These are phyloP conservation scores for Verticillium nubilum DNA, from an alignment of 2,329 filamentous ascomycete genomes.

Conservation along the genomic window DNA sequence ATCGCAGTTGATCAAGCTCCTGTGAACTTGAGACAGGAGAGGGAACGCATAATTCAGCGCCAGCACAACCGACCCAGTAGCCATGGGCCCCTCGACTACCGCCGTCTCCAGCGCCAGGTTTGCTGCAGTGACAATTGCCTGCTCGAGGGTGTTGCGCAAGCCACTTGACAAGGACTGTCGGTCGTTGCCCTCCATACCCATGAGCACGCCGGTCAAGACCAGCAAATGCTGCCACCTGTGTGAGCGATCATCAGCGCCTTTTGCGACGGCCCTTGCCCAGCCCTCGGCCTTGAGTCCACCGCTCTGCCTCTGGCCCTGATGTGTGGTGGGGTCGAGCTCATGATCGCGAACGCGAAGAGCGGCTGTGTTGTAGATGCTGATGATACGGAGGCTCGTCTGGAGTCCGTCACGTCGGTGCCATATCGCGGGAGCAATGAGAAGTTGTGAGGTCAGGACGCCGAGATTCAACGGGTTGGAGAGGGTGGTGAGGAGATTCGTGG, in stretches of 20 bases:
- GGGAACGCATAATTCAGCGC: constrained; percentile 75
- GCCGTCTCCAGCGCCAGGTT: constrained; percentile 64
- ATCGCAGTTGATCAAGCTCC: constrained; percentile 59
- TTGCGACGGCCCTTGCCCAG: constrained; percentile 52
- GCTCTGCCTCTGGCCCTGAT: constrained; percentile 25
- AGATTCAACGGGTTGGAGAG: constrained; percentile 73
- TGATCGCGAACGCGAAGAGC: constrained; percentile 47
- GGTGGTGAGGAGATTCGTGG: constrained; percentile 60
- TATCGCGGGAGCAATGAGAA: constrained; percentile 65
- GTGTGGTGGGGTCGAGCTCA: constrained; percentile 30
- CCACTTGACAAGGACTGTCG: constrained; percentile 56
- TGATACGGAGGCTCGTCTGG: constrained; percentile 56
- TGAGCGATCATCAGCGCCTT: constrained; percentile 53
- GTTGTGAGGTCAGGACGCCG: constrained; percentile 65
- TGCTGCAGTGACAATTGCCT: constrained; percentile 66
- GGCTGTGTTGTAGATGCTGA: constrained; percentile 68
- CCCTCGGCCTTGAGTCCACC: constrained; percentile 41
- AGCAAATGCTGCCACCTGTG: constrained; percentile 78
- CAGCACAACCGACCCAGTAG: constrained; percentile 54
- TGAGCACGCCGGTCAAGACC: constrained; percentile 71
- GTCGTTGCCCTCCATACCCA: constrained; percentile 66
- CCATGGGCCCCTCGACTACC: constrained; percentile 32
- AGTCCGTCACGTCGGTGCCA: constrained; percentile 60
- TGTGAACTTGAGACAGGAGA: constrained; percentile 56
- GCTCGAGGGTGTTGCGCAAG: constrained; percentile 64